Base-by-base conservation (phyloP, 2,329 filamentous ascomycete genomes). In the Fusarium heterosporum region DNA sequence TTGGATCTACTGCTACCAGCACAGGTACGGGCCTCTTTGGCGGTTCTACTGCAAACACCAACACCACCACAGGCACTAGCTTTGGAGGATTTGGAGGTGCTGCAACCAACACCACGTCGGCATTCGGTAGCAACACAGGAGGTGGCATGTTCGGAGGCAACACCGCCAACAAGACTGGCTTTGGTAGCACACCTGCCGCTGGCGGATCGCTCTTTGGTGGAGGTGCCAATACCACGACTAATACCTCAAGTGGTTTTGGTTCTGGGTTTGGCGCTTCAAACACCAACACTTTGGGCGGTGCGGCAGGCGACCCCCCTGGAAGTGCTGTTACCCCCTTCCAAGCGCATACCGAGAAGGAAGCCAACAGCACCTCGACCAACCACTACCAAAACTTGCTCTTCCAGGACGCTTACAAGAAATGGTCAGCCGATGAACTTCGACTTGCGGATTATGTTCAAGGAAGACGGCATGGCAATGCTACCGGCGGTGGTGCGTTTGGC, bases 371-470 rank as follows among this genome's bases (percentile, higher is more conserved):
- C 17, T 79, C 55, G 74, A 85, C 81, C 68, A 87, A 90, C 73
- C 84, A 90, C 6, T 96, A 91, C 77, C 92, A 96, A 78, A 95
- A 89, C 70, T 88, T 96, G 56, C 82, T 90, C 22, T 93, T 95
- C 77, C 90, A 91, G 79, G 88, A 90, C 25, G 87, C 90, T 2
- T 96, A 95, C 81, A 90, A 89, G 77, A 96, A 96, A 76, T 98
- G 91, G 83, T 97, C 95, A 11, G 87, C 92, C n/a, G 96, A 92
- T 72, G 90, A 96, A 77, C 80, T 96, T 53, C 86, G 92, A 74
- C 79, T 97, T 63, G 93, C 89, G 43, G 96, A 99, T 78, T 99
- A 99, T 77, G 87, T 90, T 60, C 91, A 94, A 78, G 94, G 94
- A 49, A 89, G 94, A 60, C 90, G 90, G 53, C 93, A 87, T 76